A percentile compares a stretch with the other conserved stretches of the same genome.
Evolutionary conservation across 768 basidiomycete species (phyloP).

Genomic region (Boletus subparvulus): DNA sequence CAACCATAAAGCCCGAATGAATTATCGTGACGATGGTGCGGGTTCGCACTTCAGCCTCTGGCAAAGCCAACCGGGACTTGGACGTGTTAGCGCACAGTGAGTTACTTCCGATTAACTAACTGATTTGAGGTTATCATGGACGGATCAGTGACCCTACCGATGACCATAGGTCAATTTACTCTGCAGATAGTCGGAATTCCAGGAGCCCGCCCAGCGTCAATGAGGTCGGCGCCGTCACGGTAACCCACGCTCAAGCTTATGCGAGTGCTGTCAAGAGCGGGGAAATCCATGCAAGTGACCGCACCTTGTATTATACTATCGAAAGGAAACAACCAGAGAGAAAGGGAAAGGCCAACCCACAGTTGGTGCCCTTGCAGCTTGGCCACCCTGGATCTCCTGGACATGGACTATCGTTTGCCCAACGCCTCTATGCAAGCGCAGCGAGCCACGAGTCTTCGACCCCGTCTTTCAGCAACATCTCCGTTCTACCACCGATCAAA

Average conservation of each 20-base stretch:
- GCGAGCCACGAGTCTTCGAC: conserved; percentile 18
- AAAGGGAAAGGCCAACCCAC: background rate
- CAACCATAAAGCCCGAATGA: conserved; percentile 8
- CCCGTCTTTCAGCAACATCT: background rate
- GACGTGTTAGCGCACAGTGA: background rate
- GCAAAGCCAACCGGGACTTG: background rate
- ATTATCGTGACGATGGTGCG: background rate
- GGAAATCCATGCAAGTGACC: background rate
- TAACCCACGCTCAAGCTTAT: conserved; percentile 25
- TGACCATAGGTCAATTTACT: conserved; percentile 4
- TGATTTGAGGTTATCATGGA: background rate
- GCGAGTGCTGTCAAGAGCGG: conserved; percentile 14
- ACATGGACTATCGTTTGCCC: conserved; percentile 36
- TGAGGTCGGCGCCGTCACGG: background rate
- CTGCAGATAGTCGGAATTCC: background rate
- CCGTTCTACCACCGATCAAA: conserved; percentile 7
- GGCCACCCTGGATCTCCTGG: conserved; percentile 5
- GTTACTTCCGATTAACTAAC: background rate
- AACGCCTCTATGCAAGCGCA: conserved; percentile 46
- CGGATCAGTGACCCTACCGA: conserved; percentile 1
- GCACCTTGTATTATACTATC: conserved; percentile 14
- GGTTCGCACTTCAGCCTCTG: background rate
- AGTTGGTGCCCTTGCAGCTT: background rate
- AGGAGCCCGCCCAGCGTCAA: background rate
- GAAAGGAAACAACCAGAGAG: conserved; percentile 19